A percentile compares a stretch with the other conserved stretches of the same genome.
Evolutionary conservation across 495 filamentous ascomycete genomes (phyloP).

Genomic region (Aspergillus steynii): DNA sequence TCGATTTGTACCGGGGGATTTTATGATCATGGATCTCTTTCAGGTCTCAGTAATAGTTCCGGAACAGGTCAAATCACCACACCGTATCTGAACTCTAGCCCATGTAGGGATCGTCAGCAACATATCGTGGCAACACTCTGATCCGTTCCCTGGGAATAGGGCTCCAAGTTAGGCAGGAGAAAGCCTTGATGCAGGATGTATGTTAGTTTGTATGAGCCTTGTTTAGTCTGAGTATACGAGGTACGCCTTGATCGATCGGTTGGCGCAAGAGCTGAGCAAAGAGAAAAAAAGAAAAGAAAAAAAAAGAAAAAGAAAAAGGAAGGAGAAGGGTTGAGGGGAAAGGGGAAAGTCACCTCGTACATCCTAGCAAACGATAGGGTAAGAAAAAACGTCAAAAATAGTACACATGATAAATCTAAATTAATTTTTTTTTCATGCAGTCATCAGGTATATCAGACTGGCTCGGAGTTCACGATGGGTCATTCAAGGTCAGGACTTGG

Average conservation of each 20-base stretch:
- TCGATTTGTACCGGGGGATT: neutral
- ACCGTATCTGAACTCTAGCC: neutral
- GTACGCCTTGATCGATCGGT: neutral
- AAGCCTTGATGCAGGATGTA: neutral
- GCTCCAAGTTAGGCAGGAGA: neutral
- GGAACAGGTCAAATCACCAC: neutral
- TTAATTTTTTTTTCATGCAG: neutral
- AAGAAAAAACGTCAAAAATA: neutral
- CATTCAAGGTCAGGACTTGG: neutral
- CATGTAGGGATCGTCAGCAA: neutral
- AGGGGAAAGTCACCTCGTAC: neutral
- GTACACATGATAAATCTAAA: neutral
- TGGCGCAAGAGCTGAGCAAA: neutral
- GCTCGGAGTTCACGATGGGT: neutral
- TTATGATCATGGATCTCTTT: neutral
- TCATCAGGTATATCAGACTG: neutral
- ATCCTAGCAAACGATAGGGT: neutral
- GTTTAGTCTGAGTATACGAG: neutral
- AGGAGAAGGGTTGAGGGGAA: neutral
- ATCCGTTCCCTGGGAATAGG: neutral
- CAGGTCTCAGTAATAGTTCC: neutral
- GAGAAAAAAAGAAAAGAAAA: slow-evolving; percentile 6
- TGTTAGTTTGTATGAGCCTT: neutral
- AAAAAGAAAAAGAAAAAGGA: slow-evolving; percentile 5
- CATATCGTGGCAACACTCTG: neutral